These are phyloP conservation scores for Alternaria viburni DNA, from an alignment of 2,329 filamentous ascomycete species.

Conservation along the genomic window DNA sequence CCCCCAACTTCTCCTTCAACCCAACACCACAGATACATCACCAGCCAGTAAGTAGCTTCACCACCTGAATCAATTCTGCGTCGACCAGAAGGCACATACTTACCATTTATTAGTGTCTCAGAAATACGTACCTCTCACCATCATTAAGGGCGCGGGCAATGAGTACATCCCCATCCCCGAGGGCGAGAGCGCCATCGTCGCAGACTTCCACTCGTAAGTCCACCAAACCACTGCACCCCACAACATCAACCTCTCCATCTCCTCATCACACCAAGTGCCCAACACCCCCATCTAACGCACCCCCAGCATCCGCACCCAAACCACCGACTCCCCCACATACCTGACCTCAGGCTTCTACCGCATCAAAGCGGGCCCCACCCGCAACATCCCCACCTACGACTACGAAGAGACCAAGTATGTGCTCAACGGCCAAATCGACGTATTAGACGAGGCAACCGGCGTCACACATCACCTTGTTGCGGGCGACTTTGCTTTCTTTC, in stretches of 20 bases:
- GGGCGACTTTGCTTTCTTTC: constrained; percentile 36
- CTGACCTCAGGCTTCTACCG: constrained; percentile 37
- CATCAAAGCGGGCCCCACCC: constrained; percentile 28
- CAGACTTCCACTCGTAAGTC: constrained; percentile 34
- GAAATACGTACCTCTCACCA: constrained; percentile 28
- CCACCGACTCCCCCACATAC: constrained; percentile 26
- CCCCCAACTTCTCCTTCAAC: background rate
- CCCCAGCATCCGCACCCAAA: constrained; percentile 26
- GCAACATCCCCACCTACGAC: constrained; percentile 25
- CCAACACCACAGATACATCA: background rate
- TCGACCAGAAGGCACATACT: background rate
- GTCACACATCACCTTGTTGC: constrained; percentile 32
- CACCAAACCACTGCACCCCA: background rate
- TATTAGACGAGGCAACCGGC: constrained; percentile 33
- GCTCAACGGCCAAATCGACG: constrained; percentile 32
- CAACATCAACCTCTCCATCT: too few species aligned
- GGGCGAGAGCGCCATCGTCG: constrained; percentile 32
- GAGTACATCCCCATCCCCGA: constrained; percentile 32
- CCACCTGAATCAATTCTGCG: accelerated
- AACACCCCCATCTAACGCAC: background rate
- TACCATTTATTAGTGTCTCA: constrained; percentile 16
- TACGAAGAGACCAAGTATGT: constrained; percentile 38
- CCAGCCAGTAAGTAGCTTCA: background rate
- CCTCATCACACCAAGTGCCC: background rate
- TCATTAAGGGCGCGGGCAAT: constrained; percentile 35